A percentile compares a stretch with the other conserved stretches of the same genome.
These are phyloP conservation scores for Pseudophaeomoniella oleicola DNA, from an alignment of 2,329 filamentous ascomycete species.

Conservation along the genomic window DNA sequence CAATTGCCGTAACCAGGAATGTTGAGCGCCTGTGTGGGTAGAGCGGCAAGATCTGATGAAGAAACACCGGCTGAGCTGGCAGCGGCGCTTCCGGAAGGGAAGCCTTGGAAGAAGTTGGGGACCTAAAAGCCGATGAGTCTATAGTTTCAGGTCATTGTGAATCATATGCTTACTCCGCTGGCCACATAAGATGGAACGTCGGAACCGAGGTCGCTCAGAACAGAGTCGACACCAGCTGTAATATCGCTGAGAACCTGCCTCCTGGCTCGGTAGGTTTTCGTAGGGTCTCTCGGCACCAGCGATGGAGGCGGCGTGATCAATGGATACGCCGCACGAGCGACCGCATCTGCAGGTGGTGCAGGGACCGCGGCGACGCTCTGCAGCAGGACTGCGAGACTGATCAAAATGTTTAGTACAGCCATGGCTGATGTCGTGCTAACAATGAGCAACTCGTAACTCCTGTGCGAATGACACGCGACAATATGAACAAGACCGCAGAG, in stretches of 20 bases:
- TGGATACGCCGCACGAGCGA: conserved; percentile 18
- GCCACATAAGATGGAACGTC: conserved; percentile 45
- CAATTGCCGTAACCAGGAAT: conserved; percentile 61
- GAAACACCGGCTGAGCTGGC: conserved; percentile 46
- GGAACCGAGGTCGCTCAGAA: conserved; percentile 36
- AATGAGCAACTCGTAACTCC: too few relatives aligned
- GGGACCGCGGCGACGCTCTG: neutral
- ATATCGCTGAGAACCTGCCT: conserved; percentile 38
- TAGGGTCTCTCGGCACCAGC: conserved; percentile 24
- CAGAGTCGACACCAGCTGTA: conserved; percentile 22
- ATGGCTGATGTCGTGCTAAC: too few relatives aligned
- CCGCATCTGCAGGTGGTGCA: neutral
- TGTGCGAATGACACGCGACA: too few relatives aligned
- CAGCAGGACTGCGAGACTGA: neutral
- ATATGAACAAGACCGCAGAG: too few relatives aligned
- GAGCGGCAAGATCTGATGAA: conserved; percentile 42
- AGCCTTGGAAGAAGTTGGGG: conserved; percentile 51
- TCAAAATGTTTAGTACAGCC: neutral
- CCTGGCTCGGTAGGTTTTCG: conserved; percentile 25
- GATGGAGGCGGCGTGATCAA: conserved; percentile 31
- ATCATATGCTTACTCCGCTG: conserved; percentile 34
- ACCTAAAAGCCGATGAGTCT: too few relatives aligned
- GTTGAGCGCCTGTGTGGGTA: conserved; percentile 57
- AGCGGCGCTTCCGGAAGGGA: conserved; percentile 49
- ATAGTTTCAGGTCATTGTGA: too few relatives aligned